Evolutionary conservation across 805 yeast species (phyloP), one percentile per base, ranked within the genome.

Genomic region (Brettanomyces bruxellensis): DNA sequence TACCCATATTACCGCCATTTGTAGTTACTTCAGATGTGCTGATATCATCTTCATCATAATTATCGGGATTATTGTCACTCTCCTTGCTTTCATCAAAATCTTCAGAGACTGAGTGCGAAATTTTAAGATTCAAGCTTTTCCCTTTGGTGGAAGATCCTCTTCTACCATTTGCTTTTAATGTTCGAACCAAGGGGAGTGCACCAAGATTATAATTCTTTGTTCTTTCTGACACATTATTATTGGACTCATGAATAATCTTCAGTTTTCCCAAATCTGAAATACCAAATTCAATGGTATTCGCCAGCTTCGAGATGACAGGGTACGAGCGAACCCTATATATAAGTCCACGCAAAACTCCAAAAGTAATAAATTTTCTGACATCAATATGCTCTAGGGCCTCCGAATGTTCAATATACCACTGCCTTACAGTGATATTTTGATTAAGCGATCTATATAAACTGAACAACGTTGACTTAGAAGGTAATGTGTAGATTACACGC

Each of bases 261-360:
- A 30, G 43, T 13, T 40, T 42, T 24, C 49, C 45, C 43, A 45
- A 43, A 18, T 24, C 44, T 7, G 47, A 11, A 34, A 40, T 44
- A 22, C 52, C 48, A 32, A 51, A 38, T n/a, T 41, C 41, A 9
- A 39, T 37, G 5, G 38, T 18, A 24, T 45, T 45, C 3, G 39
- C 40, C 12, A 72, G 57, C 40, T 65, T 61, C 34, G 63, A 68
- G 45, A 78, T 61, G 1, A 86, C 66, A 0, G 98, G 97, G 57
- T 78, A 86, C 22, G 89, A 69, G 46, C 84, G 75, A 1, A 89
- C 85, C 44, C 97, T 67, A 59, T 89, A 89, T 7, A 95, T 83
- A 5, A 93, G 57, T 0, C 95, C 88, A 50, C 88, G 76, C 24
- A 87, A 68, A 2, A 87, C 73, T 1, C 99, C 99, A 69, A 90